phyloP scores from a whole-genome alignment of 305 asterid genomes.

The Solanum hybrid region DNA sequence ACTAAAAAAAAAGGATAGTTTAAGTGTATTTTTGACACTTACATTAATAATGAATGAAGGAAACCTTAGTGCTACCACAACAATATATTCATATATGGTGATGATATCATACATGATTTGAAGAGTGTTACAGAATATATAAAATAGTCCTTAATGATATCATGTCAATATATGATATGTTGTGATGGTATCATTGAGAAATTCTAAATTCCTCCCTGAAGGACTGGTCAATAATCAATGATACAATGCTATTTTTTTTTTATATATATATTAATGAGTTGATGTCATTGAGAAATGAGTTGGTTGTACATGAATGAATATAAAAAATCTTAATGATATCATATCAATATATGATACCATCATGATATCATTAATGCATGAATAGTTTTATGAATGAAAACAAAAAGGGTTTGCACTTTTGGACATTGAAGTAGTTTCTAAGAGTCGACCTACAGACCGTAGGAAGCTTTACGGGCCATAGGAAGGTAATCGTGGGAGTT shows the following conservation, averaged over 20 bases:
- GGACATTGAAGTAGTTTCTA: background rate
- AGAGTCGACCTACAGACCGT: background rate
- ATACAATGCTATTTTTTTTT: background rate
- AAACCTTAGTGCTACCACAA: background rate
- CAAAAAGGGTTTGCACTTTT: background rate
- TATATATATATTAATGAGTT: too few species aligned
- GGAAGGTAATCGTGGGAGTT: background rate
- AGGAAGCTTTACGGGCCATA: background rate
- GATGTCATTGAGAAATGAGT: background rate
- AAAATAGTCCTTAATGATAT: background rate
- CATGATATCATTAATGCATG: background rate
- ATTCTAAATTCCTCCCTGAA: background rate
- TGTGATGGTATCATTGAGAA: background rate
- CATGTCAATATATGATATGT: background rate
- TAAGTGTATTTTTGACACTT: background rate
- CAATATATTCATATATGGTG: background rate
- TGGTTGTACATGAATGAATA: background rate
- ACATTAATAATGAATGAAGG: background rate
- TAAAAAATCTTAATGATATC: too few species aligned
- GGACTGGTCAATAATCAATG: background rate
- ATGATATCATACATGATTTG: background rate
- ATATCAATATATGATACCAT: too few species aligned
- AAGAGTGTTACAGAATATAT: background rate
- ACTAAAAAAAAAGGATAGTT: too few species aligned
- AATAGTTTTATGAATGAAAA: background rate